A percentile compares a stretch with the other conserved stretches of the same genome.
These are phyloP conservation scores for Colletotrichum somersetense DNA, from an alignment of 2,329 filamentous ascomycete genomes.

Conservation along the genomic window DNA sequence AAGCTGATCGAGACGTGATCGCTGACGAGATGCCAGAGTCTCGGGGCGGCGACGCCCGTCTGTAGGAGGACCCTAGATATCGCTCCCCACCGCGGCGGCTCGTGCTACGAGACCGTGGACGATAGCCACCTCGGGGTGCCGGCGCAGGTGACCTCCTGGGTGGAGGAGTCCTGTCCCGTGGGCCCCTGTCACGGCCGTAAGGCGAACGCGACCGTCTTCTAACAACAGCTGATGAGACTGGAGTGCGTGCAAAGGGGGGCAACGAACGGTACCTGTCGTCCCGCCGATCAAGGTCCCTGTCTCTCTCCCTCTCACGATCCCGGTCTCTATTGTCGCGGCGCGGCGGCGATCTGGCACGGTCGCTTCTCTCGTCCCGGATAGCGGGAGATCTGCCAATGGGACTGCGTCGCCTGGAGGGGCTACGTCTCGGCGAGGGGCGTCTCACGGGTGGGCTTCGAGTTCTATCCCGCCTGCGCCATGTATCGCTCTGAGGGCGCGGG, in stretches of 20 bases:
- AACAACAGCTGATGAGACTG: conserved; percentile 23
- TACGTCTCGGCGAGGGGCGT: conserved; percentile 52
- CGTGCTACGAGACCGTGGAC: conserved; percentile 65
- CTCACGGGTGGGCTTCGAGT: conserved; percentile 52
- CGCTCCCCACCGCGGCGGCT: conserved; percentile 61
- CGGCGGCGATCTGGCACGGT: conserved; percentile 48
- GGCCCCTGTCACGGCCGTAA: conserved; percentile 60
- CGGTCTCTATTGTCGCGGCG: conserved; percentile 44
- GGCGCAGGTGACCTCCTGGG: conserved; percentile 55
- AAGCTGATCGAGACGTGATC: conserved; percentile 63
- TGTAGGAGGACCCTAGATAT: conserved; percentile 53
- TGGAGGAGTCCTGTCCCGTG: conserved; percentile 53
- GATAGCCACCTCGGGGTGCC: conserved; percentile 59
- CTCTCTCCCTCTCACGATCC: conserved; percentile 43
- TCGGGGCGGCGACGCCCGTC: conserved; percentile 62
- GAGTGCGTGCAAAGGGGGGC: conserved; percentile 36
- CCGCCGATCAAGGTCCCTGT: conserved; percentile 53
- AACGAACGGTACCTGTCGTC: conserved; percentile 55
- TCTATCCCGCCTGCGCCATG: conserved; percentile 42
- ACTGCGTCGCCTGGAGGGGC: conserved; percentile 51
- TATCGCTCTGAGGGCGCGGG: conserved; percentile 37
- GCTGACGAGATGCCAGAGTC: conserved; percentile 64
- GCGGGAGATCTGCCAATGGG: conserved; percentile 48
- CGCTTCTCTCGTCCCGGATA: conserved; percentile 53
- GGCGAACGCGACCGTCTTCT: conserved; percentile 70